Evolutionary conservation across 1,139 yeast genomes (phyloP).

Genomic region (Yamadazyma diospyri): DNA sequence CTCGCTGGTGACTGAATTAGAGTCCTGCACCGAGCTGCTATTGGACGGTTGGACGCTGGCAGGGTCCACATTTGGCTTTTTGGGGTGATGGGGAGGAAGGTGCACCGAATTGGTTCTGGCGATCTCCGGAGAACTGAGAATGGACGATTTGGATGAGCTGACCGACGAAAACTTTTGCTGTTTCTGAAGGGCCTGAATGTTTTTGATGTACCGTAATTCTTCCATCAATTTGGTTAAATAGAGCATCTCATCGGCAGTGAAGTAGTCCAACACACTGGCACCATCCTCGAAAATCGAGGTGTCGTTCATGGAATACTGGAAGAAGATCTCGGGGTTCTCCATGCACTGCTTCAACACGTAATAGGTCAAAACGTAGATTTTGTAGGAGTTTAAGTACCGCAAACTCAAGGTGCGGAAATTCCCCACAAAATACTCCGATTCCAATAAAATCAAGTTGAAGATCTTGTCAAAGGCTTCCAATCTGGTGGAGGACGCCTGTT

Average conservation of each 20-base stretch:
- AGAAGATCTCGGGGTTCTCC: slow-evolving; percentile 40
- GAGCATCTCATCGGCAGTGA: slow-evolving; percentile 34
- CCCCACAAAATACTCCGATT: slow-evolving; percentile 46
- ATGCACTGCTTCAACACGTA: slow-evolving; percentile 42
- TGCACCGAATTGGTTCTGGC: slow-evolving; percentile 1
- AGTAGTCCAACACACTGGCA: slow-evolving; percentile 40
- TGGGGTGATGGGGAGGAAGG: slow-evolving; percentile 7
- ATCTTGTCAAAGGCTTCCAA: slow-evolving; percentile 34
- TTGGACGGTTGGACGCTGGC: neutral
- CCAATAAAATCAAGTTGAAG: slow-evolving; percentile 33
- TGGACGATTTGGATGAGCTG: slow-evolving; percentile 5
- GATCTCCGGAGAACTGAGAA: slow-evolving; percentile 3
- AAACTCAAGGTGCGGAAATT: slow-evolving; percentile 38
- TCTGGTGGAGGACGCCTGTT: slow-evolving; percentile 17
- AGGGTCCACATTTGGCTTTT: slow-evolving; percentile 3
- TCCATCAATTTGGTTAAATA: slow-evolving; percentile 38
- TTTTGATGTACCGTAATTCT: slow-evolving; percentile 41
- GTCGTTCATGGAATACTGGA: slow-evolving; percentile 29
- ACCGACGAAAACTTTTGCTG: slow-evolving; percentile 11
- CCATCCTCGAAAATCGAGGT: slow-evolving; percentile 34
- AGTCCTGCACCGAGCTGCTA: neutral
- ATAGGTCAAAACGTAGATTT: slow-evolving; percentile 41
- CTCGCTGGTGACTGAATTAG: slow-evolving; percentile 1
- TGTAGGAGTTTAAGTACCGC: slow-evolving; percentile 40
- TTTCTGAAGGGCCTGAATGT: slow-evolving; percentile 24